These are phyloP conservation scores for Nicotiana rustica DNA, from an alignment of 305 asterid genomes.

Conservation along the genomic window DNA sequence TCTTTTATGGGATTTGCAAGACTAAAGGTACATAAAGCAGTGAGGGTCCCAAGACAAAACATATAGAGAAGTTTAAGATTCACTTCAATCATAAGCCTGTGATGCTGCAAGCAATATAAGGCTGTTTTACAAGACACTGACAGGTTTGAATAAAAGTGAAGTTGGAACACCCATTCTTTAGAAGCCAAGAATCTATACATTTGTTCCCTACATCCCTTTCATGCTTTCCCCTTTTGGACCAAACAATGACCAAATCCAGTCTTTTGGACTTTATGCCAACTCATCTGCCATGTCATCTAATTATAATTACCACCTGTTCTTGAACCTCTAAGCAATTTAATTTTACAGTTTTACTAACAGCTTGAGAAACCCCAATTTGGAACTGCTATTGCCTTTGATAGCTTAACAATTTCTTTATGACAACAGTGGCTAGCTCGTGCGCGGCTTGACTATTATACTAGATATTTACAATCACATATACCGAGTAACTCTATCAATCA, in stretches of 20 bases:
- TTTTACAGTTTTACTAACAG: not conserved
- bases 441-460: too few relatives aligned
- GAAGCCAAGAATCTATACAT: slow-evolving; percentile 79
- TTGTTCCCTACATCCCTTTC: slow-evolving; percentile 57
- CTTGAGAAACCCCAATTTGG: not conserved
- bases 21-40: slow-evolving; percentile 63
- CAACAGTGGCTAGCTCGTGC: too few relatives aligned
- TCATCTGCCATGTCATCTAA: slow-evolving; percentile 48
- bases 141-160: slow-evolving; percentile 72
- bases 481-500: too few relatives aligned
- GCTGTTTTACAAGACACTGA: slow-evolving; percentile 81
- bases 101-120: slow-evolving; percentile 61
- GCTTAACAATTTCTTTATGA: too few relatives aligned
- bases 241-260: slow-evolving; percentile 48
- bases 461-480: too few relatives aligned
- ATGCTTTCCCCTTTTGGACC: slow-evolving; percentile 73
- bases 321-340: slow-evolving; percentile 4
- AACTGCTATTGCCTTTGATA: too few relatives aligned
- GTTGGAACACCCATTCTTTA: slow-evolving; percentile 60
- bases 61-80: slow-evolving; percentile 62
- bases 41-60: slow-evolving; percentile 48
- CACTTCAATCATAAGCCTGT: slow-evolving; percentile 79
- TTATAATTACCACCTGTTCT: not conserved
- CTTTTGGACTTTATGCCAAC: slow-evolving; percentile 35
- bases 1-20: slow-evolving; percentile 49